Evolutionary conservation across 495 filamentous ascomycete genomes (phyloP), one percentile per base, ranked within the genome.

Genomic region (Hypoxylon lienhwacheense): DNA sequence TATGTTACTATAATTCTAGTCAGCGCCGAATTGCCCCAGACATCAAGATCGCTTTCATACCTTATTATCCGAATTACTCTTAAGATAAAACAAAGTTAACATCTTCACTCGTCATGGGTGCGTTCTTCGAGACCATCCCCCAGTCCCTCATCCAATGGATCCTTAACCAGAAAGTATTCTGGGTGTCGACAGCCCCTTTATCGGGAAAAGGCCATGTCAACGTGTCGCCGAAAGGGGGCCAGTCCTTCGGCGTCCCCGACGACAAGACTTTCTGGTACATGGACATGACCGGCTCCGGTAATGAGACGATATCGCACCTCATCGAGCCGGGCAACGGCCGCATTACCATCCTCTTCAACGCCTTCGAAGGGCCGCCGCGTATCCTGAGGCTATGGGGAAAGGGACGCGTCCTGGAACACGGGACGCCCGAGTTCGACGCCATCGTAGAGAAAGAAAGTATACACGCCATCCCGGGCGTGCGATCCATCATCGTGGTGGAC

Each of bases 301-400:
- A 66, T 45, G 88, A 91, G 66, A 91, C 86, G 0, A 82, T 91
- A 35, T 70, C 76, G 2, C 88, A 90, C 59, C 61, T 89, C 4
- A 82, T 87, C 51, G 87, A 91, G 57, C 70, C 71, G 0, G 65
- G 59, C 11, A 90, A 90, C 63, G 85, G 84, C 14, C 76, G 88
- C 8, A 76, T 88, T 19, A 88, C 87, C 0, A 64, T 89, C 50
- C 79, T 87, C 72, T 88, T 89, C 70, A 85, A 80, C 56, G 79
- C 81, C 3, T 91, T 90, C 62, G 79, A 80, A 7, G 68, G 70
- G 0, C 65, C 73, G 1, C 87, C 87, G 2, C 76, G 80, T 49
- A 91, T 91, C 55, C 52, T 90, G 49, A 67, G 88, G 1, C 68
- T 89, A n/a, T 91, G 85, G 63, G 87, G 88, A 35, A 77, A 66